phyloP scores from a whole-genome alignment of 2,329 filamentous ascomycete genomes.

The Plenodomus biglobosus region DNA sequence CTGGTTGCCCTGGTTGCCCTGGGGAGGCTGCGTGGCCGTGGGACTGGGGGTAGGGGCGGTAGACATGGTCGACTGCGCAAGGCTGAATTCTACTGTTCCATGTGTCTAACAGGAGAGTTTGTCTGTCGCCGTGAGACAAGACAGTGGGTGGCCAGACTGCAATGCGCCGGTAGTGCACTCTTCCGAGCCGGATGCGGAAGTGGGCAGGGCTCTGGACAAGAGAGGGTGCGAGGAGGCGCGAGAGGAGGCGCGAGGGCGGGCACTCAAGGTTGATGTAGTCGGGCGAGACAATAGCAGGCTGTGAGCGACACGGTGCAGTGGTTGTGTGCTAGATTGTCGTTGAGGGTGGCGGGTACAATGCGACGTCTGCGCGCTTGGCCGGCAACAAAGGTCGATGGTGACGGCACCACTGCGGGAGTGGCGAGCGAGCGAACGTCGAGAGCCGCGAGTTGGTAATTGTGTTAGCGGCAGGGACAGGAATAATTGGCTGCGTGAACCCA shows the following conservation, averaged over 20 bases:
- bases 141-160: not conserved
- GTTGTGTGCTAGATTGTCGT: conserved; percentile 1
- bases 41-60: conserved; percentile 6
- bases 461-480: conserved; percentile 16
- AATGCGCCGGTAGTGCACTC: not conserved
- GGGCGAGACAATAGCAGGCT: conserved; percentile 1
- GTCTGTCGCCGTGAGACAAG: not conserved
- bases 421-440: conserved; percentile 22
- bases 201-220: not conserved
- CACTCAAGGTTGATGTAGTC: not conserved
- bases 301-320: not conserved
- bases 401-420: conserved; percentile 29
- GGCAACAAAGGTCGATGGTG: conserved; percentile 32
- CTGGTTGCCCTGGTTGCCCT: conserved; percentile 4
- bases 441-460: not conserved
- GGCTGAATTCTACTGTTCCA: conserved; percentile 7
- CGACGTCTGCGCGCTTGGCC: not conserved
- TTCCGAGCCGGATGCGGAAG: conserved; percentile 10
- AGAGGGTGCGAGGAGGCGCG: not conserved
- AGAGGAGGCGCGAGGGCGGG: too few relatives aligned
- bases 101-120: conserved; percentile 3
- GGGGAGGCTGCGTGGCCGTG: conserved; percentile 1
- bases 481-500: conserved; percentile 21
- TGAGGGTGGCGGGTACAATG: not conserved
- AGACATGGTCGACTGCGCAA: conserved; percentile 10